Evolutionary conservation across 306 rosid species (phyloP), one percentile per base, ranked within the genome.

Genomic region (Arachis hypogaea): DNA sequence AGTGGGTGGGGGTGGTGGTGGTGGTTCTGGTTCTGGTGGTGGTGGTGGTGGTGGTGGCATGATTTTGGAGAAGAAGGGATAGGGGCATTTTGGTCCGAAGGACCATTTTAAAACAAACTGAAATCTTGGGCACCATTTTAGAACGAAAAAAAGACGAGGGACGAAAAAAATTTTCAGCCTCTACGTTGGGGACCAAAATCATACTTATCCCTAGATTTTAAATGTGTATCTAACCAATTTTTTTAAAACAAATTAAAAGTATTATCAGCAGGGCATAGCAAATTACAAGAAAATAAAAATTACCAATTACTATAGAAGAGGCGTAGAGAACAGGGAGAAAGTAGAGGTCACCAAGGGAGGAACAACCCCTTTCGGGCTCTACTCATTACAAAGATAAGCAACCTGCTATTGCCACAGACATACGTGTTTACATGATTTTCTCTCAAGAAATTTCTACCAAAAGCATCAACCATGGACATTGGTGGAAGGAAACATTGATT

Each of bases 381-480:
- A 40, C 65, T 57, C 73, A 54, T 40, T 59, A 68, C 56, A 68
- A 40, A 69, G 59, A 80, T 63, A 75, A 63, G 68, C 47, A 67
- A 38, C 60, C 56, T 41, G 38, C 41, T n/a, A 63, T 40, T 54
- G 18, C 38, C 75, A 59, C 43, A 55, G 28, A 1, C 63, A 66
- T 58, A 28, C 77, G 63, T 38, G 18, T 30, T 16, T 14, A 42
- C 7, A 54, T 45, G 51, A 66, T 41, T 52, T 36, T 64, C 50
- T 41, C n/a, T 11, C 7, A 11, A n/a, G 28, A 45, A 72, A n/a
- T 7, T 9, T 75, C 30, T 22, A 58, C 69, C 11, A 45, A 79
- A 78, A 70, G 42, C 11, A 28, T 69, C 72, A 69, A 68, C 9
- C 66, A 41, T 11, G 58, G 56, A 57, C 70, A 73, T 22, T 57